Evolutionary conservation across 305 asterid genomes (phyloP).

Genomic region (Caryopteris hybrid): DNA sequence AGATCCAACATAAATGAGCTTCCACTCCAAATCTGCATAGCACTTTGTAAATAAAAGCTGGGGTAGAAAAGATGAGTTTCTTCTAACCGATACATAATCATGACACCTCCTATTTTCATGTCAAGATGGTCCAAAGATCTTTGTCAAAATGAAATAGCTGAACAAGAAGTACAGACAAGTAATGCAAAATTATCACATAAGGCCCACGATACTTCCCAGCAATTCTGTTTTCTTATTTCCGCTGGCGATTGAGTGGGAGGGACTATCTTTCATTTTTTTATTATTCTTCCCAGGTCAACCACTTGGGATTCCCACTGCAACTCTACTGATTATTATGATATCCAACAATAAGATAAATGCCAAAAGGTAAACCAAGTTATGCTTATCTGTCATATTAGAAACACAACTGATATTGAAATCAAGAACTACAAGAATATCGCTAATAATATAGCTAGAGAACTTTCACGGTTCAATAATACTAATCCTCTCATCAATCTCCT

Average conservation of each 20-base stretch:
- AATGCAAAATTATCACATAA: background rate
- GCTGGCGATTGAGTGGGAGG: background rate
- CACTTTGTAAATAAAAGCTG: slow-evolving; percentile 15
- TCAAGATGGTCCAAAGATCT: background rate
- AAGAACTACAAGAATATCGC: background rate
- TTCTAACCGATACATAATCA: background rate
- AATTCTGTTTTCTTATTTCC: background rate
- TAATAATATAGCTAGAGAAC: background rate
- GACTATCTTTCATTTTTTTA: background rate
- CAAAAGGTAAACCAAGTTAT: background rate
- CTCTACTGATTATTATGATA: slow-evolving; percentile 4
- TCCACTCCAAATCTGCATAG: slow-evolving; percentile 93
- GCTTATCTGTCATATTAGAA: slow-evolving; percentile 9
- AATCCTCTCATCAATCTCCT: background rate
- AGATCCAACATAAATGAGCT: slow-evolving; percentile 95
- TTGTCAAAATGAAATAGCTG: background rate
- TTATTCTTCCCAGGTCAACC: background rate
- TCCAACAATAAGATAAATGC: background rate
- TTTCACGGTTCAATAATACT: background rate
- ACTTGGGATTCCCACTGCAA: background rate
- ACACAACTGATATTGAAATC: background rate
- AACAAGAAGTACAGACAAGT: background rate
- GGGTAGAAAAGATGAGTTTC: background rate
- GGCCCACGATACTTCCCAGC: background rate
- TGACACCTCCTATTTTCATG: background rate